Percentiles rank a stretch among this genome's conserved stretches.
Evolutionary conservation across 352 stramenopile genomes (phyloP).

Genomic region (Peronospora belbahrii): DNA sequence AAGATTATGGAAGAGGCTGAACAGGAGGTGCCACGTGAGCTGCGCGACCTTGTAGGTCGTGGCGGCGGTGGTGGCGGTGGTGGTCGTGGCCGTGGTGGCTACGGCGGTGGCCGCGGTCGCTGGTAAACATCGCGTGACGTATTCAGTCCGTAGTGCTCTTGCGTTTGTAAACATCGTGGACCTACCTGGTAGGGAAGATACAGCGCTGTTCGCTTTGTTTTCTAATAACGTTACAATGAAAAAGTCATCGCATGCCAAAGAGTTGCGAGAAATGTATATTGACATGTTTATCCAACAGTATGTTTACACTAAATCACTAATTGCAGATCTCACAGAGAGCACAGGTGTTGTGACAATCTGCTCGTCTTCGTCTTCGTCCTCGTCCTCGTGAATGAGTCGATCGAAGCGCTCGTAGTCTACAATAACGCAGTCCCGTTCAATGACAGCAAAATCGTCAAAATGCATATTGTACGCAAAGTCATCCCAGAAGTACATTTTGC

Average conservation of each 20-base stretch:
- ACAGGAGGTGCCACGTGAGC: constrained; percentile 83
- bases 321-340: constrained; percentile 9
- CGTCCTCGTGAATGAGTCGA: constrained; percentile 31
- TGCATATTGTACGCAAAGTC: constrained; percentile 77
- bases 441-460: constrained; percentile 70
- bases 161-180: background rate
- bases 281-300: background rate
- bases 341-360: constrained; percentile 20
- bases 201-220: constrained; percentile 1
- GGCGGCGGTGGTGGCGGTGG: constrained; percentile 53
- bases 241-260: background rate
- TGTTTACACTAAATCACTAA: constrained; percentile 16
- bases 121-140: constrained; percentile 36
- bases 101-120: constrained; percentile 37
- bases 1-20: constrained; percentile 86
- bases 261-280: background rate
- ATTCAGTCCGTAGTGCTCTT: constrained; percentile 1
- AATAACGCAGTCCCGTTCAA: constrained; percentile 53
- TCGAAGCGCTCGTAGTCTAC: constrained; percentile 73
- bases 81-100: constrained; percentile 55
- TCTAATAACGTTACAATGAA: constrained; percentile 22
- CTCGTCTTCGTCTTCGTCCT: constrained; percentile 25
- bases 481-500: constrained; percentile 86
- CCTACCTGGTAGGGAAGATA: constrained; percentile 5
- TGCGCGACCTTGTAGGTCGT: constrained; percentile 61